A percentile compares a stretch with the other conserved stretches of the same genome.
phyloP scores from a whole-genome alignment of 176 grass and related monocot genomes.

The Oryza punctata region DNA sequence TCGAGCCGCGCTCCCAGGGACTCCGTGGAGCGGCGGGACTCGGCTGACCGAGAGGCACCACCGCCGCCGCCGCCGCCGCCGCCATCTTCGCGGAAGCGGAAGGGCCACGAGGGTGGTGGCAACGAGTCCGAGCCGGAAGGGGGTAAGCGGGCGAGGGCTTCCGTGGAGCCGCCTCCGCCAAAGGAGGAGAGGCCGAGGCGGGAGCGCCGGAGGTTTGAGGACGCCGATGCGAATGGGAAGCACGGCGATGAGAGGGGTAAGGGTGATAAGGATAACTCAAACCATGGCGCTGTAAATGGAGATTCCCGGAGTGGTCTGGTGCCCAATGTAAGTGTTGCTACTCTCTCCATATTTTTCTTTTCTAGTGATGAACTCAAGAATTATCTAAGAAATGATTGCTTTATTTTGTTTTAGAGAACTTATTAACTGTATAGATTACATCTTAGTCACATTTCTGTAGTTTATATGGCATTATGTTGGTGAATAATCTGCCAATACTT shows the following conservation, averaged over 20 bases:
- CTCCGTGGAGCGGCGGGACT: slow-evolving; percentile 37
- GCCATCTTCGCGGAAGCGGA: slow-evolving; percentile 39
- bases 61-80: not conserved
- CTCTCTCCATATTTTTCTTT: not conserved
- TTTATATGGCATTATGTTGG: not conserved
- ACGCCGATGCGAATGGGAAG: slow-evolving; percentile 25
- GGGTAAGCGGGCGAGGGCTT: slow-evolving; percentile 55
- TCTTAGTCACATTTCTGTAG: not conserved
- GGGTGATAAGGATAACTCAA: slow-evolving; percentile 33
- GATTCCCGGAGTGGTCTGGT: slow-evolving; percentile 33
- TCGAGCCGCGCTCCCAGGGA: slow-evolving; percentile 42
- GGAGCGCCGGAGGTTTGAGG: slow-evolving; percentile 52
- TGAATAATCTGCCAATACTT: not conserved
- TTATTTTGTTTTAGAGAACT: not conserved
- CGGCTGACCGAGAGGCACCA: slow-evolving; percentile 27
- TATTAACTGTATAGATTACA: not conserved
- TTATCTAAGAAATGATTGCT: not conserved
- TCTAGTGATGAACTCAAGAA: not conserved
- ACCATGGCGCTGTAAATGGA: slow-evolving; percentile 38
- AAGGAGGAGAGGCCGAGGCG: slow-evolving; percentile 45
- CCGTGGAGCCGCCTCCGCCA: slow-evolving; percentile 46
- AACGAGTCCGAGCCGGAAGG: slow-evolving; percentile 39
- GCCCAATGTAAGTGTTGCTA: slow-evolving; percentile 56
- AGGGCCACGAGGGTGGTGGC: slow-evolving; percentile 33
- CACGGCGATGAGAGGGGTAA: slow-evolving; percentile 57